Percentiles rank a stretch among this genome's conserved stretches.
Evolutionary conservation across 192 early-diverging fungal species (phyloP).

Genomic region (Entomortierella chlamydospora): DNA sequence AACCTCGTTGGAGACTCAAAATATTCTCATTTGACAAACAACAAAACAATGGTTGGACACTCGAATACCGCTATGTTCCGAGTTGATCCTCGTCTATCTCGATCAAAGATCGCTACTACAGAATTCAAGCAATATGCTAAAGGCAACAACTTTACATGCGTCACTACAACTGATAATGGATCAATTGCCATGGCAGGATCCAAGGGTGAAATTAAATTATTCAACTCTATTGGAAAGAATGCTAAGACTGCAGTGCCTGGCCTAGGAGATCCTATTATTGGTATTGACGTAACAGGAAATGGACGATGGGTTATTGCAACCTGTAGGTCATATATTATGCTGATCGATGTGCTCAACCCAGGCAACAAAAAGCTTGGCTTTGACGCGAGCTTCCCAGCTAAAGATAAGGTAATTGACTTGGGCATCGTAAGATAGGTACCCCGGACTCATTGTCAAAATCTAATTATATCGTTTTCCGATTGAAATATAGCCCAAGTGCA

Average conservation of each 20-base stretch:
- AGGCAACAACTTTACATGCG: slow-evolving; percentile 77
- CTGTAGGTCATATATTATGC: slow-evolving; percentile 84
- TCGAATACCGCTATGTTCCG: slow-evolving; percentile 87
- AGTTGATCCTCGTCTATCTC: slow-evolving; percentile 86
- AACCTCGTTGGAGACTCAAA: slow-evolving; percentile 81
- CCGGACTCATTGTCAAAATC: not conserved
- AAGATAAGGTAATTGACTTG: slow-evolving; percentile 61
- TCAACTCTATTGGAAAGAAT: slow-evolving; percentile 79
- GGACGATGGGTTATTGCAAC: slow-evolving; percentile 91
- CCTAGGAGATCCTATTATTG: slow-evolving; percentile 87
- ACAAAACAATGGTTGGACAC: slow-evolving; percentile 84
- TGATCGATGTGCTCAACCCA: slow-evolving; percentile 77
- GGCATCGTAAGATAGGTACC: too few relatives aligned
- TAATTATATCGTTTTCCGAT: not conserved
- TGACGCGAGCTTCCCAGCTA: slow-evolving; percentile 73
- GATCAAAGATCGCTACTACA: slow-evolving; percentile 75
- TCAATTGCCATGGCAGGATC: slow-evolving; percentile 82
- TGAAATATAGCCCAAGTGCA: slow-evolving; percentile 62
- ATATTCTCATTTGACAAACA: slow-evolving; percentile 79
- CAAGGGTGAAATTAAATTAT: slow-evolving; percentile 92
- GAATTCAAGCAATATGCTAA: slow-evolving; percentile 78
- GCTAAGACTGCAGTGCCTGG: slow-evolving; percentile 91
- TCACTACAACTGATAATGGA: slow-evolving; percentile 82
- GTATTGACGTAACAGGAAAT: slow-evolving; percentile 89
- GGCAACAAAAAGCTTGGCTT: slow-evolving; percentile 71